phyloP scores from a whole-genome alignment of 352 stramenopile species.

The Pythium diclinum region DNA sequence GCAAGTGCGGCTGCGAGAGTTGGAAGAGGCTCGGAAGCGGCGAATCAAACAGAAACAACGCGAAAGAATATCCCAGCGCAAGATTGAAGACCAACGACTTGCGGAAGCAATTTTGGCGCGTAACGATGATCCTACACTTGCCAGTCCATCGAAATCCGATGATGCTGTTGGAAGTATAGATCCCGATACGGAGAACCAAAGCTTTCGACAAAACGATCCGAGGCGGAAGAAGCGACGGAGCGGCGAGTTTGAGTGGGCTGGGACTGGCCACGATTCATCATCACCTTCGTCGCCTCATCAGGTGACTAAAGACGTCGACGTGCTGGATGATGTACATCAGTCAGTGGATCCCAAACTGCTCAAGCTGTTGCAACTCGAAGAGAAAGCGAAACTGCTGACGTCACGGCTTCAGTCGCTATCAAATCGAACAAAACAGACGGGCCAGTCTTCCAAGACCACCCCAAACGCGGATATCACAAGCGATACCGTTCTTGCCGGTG shows the following conservation, averaged over 20 bases:
- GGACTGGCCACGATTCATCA: background rate
- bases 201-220: conserved; percentile 9
- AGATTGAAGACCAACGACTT: conserved; percentile 2
- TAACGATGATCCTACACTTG: background rate
- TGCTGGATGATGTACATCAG: background rate
- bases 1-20: conserved; percentile 19
- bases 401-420: conserved; percentile 17
- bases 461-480: background rate
- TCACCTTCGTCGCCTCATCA: conserved; percentile 1
- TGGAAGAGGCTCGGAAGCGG: conserved; percentile 23
- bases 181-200: conserved; percentile 18
- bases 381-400: conserved; percentile 21
- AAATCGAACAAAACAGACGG: background rate
- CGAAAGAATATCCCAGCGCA: conserved; percentile 13
- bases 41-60: conserved; percentile 23
- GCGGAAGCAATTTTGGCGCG: background rate
- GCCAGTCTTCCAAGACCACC: background rate
- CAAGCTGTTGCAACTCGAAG: conserved; percentile 23
- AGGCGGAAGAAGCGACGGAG: background rate
- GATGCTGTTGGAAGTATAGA: background rate
- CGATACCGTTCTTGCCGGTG: background rate
- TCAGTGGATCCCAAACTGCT: conserved; percentile 11
- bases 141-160: conserved; percentile 1
- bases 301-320: background rate
- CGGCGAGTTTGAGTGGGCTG: conserved; percentile 7